phyloP scores from a whole-genome alignment of 2,329 filamentous ascomycete species.

The Penicillium sp. region DNA sequence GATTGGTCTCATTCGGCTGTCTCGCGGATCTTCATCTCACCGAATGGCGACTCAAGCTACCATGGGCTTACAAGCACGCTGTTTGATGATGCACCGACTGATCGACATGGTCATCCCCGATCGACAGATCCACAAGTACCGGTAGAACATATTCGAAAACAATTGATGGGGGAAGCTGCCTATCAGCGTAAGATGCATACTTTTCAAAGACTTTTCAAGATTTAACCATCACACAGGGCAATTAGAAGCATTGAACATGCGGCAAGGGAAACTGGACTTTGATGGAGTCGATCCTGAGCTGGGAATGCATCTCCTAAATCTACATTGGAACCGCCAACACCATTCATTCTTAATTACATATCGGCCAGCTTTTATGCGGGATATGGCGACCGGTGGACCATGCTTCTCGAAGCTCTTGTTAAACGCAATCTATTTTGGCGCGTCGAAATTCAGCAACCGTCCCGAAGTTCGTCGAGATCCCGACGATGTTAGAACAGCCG shows the following conservation, averaged over 20 bases:
- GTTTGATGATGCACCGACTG: slow-evolving; percentile 43
- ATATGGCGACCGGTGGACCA: slow-evolving; percentile 49
- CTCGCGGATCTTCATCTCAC: slow-evolving; percentile 40
- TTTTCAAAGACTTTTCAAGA: background rate
- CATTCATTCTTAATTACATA: slow-evolving; percentile 52
- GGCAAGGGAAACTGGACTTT: slow-evolving; percentile 53
- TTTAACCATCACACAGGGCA: slow-evolving; percentile 35
- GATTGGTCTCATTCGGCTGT: slow-evolving; percentile 20
- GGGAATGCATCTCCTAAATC: slow-evolving; percentile 52
- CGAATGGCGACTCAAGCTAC: slow-evolving; percentile 47
- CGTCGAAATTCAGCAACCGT: slow-evolving; percentile 49
- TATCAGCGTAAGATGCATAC: slow-evolving; percentile 37
- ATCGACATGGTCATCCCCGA: slow-evolving; percentile 11
- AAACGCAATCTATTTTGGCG: slow-evolving; percentile 52
- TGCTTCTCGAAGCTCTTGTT: slow-evolving; percentile 56
- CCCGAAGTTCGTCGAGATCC: slow-evolving; percentile 48
- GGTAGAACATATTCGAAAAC: slow-evolving; percentile 37
- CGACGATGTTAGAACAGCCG: slow-evolving; percentile 50
- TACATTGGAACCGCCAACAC: slow-evolving; percentile 58
- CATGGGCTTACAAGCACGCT: slow-evolving; percentile 53
- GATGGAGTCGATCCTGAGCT: slow-evolving; percentile 56
- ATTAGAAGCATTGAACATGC: slow-evolving; percentile 50
- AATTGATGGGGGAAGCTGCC: slow-evolving; percentile 50
- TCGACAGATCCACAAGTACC: slow-evolving; percentile 13
- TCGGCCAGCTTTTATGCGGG: slow-evolving; percentile 54